Evolutionary conservation across 2,329 filamentous ascomycete genomes (phyloP), one percentile per base, ranked within the genome.

Genomic region (Penicillium capsulatum): DNA sequence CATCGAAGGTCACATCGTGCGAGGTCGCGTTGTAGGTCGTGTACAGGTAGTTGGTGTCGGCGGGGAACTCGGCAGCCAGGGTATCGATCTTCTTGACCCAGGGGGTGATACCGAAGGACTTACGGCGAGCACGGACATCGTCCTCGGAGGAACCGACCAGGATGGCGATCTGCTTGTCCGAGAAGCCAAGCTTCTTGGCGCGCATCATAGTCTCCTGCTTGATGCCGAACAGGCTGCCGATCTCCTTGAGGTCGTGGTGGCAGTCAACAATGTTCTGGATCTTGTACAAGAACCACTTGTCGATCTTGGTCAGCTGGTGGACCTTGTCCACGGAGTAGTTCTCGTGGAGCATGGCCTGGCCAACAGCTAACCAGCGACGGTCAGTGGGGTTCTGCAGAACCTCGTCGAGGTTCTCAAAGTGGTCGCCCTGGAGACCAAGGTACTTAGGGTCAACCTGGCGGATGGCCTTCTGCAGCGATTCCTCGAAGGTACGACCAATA

Each of bases 81-180:
- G 92, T 98, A 61, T 98, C 92, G 57, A 98, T 97, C 75, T 84
- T 94, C 83, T 97, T 98, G 42, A 98, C 92, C 79, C 87, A 98
- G 5, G 92, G 92, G 47, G 77, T 84, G 67, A 98, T 91, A 45
- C 86, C 87, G 64, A 96, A 92, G 65, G 81, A 78, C 72, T 86
- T 82, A 63, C 92, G 81, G 61, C 81, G 79, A 45, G 87, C 86
- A 49, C 92, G 87, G 42, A 97, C 90, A 59, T 92, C 81, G 54
- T 94, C 85, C 70, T 98, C 92, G 26, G 83, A 85, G 64, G 84
- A 83, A 57, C 86, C 84, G 54, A 95, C 86, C 20, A 88, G 86
- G 46, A 79, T 75, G 37, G 89, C 87, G 58, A 98, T 97, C 71
- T 98, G 92, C 71, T 83, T 86, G 66, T 98, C 92, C 38, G 87